These are phyloP conservation scores for Cyclotella distinguenda DNA, from an alignment of 108 stramenopile species.

Conservation along the genomic window DNA sequence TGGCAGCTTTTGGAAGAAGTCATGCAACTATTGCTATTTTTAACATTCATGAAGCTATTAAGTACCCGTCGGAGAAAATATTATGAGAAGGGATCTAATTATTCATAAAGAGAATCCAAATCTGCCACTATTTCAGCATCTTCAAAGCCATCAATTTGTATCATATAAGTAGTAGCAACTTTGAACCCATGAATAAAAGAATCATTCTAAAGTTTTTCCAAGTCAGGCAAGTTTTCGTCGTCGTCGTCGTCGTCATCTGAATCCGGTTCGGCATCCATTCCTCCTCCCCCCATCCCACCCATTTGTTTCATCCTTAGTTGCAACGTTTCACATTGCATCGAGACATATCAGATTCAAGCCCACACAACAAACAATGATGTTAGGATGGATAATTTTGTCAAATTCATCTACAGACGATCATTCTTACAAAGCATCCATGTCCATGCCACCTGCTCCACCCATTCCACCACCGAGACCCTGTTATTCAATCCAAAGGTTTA, in stretches of 20 bases:
- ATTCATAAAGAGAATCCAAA: too few relatives aligned
- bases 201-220: constrained; percentile 47
- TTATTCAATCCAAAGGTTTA: too few relatives aligned
- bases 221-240: constrained; percentile 80
- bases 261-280: constrained; percentile 47
- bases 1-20: too few relatives aligned
- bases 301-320: constrained; percentile 78
- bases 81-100: too few relatives aligned
- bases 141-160: background rate
- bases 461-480: constrained; percentile 49
- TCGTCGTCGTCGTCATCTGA: constrained; percentile 71
- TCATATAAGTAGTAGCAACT: background rate
- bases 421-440: constrained; percentile 67
- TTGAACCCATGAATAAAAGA: background rate
- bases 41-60: too few relatives aligned
- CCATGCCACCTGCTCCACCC: constrained; percentile 65
- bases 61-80: background rate
- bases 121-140: background rate
- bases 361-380: too few relatives aligned
- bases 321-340: too few relatives aligned
- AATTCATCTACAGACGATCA: too few relatives aligned
- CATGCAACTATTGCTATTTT: too few relatives aligned
- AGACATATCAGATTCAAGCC: too few relatives aligned
- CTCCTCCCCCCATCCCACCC: constrained; percentile 63
- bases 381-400: too few relatives aligned